These are phyloP conservation scores for Sarocladium brachiariae DNA, from an alignment of 2,329 filamentous ascomycete species.

Conservation along the genomic window DNA sequence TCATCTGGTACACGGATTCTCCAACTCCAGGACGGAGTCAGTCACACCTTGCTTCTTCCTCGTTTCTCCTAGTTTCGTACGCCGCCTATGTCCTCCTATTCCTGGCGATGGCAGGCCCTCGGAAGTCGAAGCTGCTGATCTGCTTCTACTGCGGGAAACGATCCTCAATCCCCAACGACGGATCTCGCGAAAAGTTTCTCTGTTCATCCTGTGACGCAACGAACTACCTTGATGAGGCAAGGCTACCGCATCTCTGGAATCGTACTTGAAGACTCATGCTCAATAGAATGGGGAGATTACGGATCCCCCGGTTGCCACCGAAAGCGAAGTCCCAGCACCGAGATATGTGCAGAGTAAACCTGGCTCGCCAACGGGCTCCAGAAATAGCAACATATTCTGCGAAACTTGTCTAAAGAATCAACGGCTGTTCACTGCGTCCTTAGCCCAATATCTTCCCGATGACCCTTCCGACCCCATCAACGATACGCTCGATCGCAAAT, in stretches of 20 bases:
- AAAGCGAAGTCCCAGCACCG: slow-evolving; percentile 20
- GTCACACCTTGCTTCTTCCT: too few relatives aligned
- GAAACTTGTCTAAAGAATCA: slow-evolving; percentile 82
- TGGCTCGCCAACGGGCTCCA: neutral
- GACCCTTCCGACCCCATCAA: slow-evolving; percentile 62
- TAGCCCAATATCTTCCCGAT: slow-evolving; percentile 72
- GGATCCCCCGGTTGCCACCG: slow-evolving; percentile 65
- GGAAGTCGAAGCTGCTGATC: slow-evolving; percentile 40
- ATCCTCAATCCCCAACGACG: slow-evolving; percentile 53
- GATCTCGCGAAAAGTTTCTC: slow-evolving; percentile 56
- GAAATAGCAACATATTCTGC: slow-evolving; percentile 52
- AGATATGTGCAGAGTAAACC: neutral
- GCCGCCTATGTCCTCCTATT: too few relatives aligned
- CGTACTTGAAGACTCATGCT: slow-evolving; percentile 14
- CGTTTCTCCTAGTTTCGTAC: too few relatives aligned
- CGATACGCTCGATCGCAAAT: slow-evolving; percentile 57
- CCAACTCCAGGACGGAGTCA: too few relatives aligned
- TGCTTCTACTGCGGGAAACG: slow-evolving; percentile 83
- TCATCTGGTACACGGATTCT: too few relatives aligned
- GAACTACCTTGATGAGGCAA: slow-evolving; percentile 83
- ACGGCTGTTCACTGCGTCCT: slow-evolving; percentile 64
- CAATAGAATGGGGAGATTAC: slow-evolving; percentile 76
- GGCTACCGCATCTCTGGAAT: slow-evolving; percentile 14
- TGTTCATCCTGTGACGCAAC: slow-evolving; percentile 76
- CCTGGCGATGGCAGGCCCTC: slow-evolving; percentile 34